Conservation (phyloP, 805 yeast genomes). For the Yamadazyma ubonensis region DNA sequence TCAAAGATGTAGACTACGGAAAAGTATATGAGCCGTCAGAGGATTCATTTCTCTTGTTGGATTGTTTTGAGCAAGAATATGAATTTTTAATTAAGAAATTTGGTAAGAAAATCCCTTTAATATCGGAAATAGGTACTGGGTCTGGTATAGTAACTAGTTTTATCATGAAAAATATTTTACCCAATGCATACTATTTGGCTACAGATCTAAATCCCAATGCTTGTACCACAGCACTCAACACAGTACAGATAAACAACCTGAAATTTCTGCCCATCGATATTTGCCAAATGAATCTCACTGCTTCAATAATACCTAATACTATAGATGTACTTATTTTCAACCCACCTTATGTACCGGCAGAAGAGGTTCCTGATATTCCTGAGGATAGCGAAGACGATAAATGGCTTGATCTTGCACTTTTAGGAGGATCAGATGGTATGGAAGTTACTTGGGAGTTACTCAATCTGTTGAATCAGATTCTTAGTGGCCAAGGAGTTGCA, state of each 20-base stretch:
- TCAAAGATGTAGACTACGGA: slow-evolving; percentile 55
- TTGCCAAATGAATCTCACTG: slow-evolving; percentile 57
- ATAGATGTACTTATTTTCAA: slow-evolving; percentile 83
- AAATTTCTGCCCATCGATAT: slow-evolving; percentile 19
- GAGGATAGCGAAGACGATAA: slow-evolving; percentile 41
- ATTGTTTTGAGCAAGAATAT: slow-evolving; percentile 66
- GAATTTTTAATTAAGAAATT: slow-evolving; percentile 27
- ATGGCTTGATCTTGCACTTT: slow-evolving; percentile 88
- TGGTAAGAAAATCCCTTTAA: slow-evolving; percentile 43
- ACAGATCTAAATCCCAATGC: slow-evolving; percentile 85
- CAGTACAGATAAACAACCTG: slow-evolving; percentile 21
- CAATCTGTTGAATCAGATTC: slow-evolving; percentile 47
- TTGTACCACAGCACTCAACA: slow-evolving; percentile 42
- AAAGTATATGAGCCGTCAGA: slow-evolving; percentile 93
- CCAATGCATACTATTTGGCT: slow-evolving; percentile 55
- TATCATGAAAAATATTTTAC: slow-evolving; percentile 55
- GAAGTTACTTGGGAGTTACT: slow-evolving; percentile 69
- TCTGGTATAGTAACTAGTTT: slow-evolving; percentile 88
- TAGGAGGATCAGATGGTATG: slow-evolving; percentile 94
- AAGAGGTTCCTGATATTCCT: slow-evolving; percentile 64
- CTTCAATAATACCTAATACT: slow-evolving; percentile 41
- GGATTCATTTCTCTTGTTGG: slow-evolving; percentile 83
- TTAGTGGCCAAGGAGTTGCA: slow-evolving; percentile 69
- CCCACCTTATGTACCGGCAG: slow-evolving; percentile 97
- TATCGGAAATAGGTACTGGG: slow-evolving; percentile 88